phyloP scores from a whole-genome alignment of 306 rosid species.

The Casuarina cunninghamiana region DNA sequence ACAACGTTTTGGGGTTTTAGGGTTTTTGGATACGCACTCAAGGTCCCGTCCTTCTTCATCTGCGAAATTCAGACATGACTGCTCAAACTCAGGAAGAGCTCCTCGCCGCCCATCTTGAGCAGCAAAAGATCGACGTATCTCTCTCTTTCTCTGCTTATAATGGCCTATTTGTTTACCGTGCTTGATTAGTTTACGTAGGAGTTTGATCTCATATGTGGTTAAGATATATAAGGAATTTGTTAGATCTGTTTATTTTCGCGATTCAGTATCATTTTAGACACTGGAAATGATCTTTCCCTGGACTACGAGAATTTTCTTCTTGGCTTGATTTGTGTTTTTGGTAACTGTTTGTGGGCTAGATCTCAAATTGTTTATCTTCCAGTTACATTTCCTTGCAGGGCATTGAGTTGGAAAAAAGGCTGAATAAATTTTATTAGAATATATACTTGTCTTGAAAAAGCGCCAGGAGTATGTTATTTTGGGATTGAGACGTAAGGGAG shows the following conservation, averaged over 20 bases:
- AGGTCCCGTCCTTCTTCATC: not conserved
- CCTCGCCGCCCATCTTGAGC: constrained; percentile 58
- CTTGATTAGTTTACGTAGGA: not conserved
- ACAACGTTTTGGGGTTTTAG: constrained; percentile 29
- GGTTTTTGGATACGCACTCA: constrained; percentile 26
- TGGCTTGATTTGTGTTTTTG: not conserved
- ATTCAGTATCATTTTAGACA: not conserved
- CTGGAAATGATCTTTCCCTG: not conserved
- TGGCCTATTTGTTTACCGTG: not conserved
- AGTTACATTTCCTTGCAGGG: not conserved
- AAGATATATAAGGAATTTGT: not conserved
- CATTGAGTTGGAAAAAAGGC: not conserved
- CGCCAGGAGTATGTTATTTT: not conserved
- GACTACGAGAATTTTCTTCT: not conserved
- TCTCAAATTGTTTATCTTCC: not conserved
- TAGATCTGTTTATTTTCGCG: not conserved
- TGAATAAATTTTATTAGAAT: not conserved
- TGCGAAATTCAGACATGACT: constrained; percentile 37
- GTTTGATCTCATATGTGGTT: not conserved
- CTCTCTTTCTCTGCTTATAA: not conserved
- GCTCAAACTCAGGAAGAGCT: constrained; percentile 63
- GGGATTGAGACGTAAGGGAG: not conserved
- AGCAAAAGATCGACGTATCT: constrained; percentile 45
- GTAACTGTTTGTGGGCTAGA: not conserved
- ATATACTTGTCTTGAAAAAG: not conserved